Evolutionary conservation across 164 flowering plant genomes (phyloP).

Genomic region (Buxus sempervirens): DNA sequence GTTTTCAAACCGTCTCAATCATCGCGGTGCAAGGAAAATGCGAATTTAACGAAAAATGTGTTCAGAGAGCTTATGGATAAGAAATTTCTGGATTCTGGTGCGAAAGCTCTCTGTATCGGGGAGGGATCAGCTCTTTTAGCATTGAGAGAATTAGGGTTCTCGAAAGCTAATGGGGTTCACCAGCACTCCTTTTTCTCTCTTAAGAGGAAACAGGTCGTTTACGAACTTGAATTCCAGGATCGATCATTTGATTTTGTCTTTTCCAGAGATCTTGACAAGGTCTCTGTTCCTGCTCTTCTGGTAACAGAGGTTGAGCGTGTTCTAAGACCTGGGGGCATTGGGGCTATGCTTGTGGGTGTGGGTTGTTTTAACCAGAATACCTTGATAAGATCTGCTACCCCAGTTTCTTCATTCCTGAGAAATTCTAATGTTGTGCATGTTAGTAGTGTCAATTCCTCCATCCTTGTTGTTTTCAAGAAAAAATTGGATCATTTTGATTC

Average conservation of each 20-base stretch:
- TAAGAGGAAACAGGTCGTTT: constrained; percentile 32
- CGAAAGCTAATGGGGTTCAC: constrained; percentile 30
- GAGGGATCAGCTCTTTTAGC: constrained; percentile 49
- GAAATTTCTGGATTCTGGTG: constrained; percentile 41
- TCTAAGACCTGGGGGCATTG: constrained; percentile 69
- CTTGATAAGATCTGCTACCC: constrained; percentile 65
- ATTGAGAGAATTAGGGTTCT: constrained; percentile 55
- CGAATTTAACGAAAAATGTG: constrained; percentile 38
- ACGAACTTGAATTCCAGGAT: constrained; percentile 50
- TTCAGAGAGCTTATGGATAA: constrained; percentile 54
- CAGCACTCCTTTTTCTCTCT: constrained; percentile 45
- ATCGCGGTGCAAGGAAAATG: constrained; percentile 30
- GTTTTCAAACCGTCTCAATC: constrained; percentile 21
- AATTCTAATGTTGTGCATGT: constrained; percentile 62
- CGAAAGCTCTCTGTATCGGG: constrained; percentile 72
- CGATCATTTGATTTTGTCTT: constrained; percentile 73
- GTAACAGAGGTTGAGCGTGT: constrained; percentile 83
- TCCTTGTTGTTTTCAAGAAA: constrained; percentile 73
- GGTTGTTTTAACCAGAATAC: constrained; percentile 31
- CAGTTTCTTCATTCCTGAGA: constrained; percentile 62
- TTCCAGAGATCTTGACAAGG: constrained; percentile 58
- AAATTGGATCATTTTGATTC: constrained; percentile 27
- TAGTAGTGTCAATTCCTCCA: constrained; percentile 32
- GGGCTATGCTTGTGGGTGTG: constrained; percentile 57
- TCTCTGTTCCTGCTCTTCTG: constrained; percentile 72